Base-by-base conservation (phyloP, 441 rosid genomes). In the Pelargonium australe region DNA sequence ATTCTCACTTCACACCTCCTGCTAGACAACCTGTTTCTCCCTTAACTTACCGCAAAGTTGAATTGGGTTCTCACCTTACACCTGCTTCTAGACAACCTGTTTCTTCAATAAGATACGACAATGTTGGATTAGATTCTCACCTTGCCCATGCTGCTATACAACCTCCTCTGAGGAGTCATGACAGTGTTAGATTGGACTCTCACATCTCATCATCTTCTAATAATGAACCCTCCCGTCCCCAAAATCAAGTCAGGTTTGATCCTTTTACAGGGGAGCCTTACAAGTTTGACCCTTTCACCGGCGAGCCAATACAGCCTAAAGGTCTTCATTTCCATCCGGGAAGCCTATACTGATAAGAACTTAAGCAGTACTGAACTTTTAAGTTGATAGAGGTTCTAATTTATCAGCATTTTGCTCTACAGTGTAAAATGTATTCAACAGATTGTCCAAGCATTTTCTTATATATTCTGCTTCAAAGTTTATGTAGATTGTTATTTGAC, bases 191-290 rank as follows among this genome's bases (percentile, higher is more conserved):
- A 61, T 25, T 61, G 64, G 64, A 61, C 25, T 25, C 64, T 25
- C 28, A 25, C 64, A 34, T 34, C 5, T 31, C 41, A 25, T 34
- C 64, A 11, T 11, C 64, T 25, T 34, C 64, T 5, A 31, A 31
- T 25, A 6, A 5, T n/a, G 40, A 61, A 61, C 64, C 66, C 40
- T 13, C 66, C 66, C 66, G 47, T n/a, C 23, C 66, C n/a, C 40
- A 61, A 61, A 25, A 61, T n/a, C 66, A 63, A 37, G 47, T 63
- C 47, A 63, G 66, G 66, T 63, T 63, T 37, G 66, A 63, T 63
- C 66, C 66, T n/a, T 63, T 34, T 28, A 63, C 66, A 6, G 66
- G 66, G 66, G 66, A 63, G 20, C 66, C 66, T 7, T 63, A 63
- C 66, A 63, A 63, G 40, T 63, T 63, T 16, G 66, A 63, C 7